Percentiles rank a stretch among this genome's conserved stretches.
phyloP scores from a whole-genome alignment of 2,329 filamentous ascomycete species.

The Colletotrichum sidae region DNA sequence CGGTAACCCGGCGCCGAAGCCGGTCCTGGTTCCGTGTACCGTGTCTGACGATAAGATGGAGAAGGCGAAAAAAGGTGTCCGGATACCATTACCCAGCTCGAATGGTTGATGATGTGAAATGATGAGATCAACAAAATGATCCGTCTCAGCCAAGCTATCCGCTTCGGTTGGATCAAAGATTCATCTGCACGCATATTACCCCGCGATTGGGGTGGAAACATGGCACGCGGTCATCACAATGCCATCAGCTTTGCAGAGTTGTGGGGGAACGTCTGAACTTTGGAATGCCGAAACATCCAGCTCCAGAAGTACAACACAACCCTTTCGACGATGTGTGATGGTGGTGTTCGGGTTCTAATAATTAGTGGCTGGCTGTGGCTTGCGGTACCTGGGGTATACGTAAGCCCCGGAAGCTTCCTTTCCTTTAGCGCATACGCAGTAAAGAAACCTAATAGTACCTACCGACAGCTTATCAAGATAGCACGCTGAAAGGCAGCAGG shows the following conservation, averaged over 20 bases:
- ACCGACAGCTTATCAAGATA: neutral
- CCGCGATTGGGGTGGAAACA: neutral
- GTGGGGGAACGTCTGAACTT: constrained; percentile 14
- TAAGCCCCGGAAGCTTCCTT: too few relatives aligned
- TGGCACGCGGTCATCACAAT: constrained; percentile 22
- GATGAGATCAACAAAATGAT: neutral
- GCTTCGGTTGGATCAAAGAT: too few relatives aligned
- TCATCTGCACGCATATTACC: neutral
- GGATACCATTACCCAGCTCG: neutral
- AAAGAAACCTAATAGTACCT: too few relatives aligned
- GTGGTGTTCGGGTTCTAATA: neutral
- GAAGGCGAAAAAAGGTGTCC: constrained; percentile 4
- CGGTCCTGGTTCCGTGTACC: neutral
- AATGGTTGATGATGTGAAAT: neutral
- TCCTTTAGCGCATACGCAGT: too few relatives aligned
- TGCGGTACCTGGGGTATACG: too few relatives aligned
- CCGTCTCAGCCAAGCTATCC: neutral
- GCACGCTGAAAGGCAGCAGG: neutral
- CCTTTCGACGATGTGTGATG: neutral
- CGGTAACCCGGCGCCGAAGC: constrained; percentile 8
- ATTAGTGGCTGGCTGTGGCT: too few relatives aligned
- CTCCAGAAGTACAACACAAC: neutral
- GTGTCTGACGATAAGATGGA: constrained; percentile 10
- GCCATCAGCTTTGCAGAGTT: constrained; percentile 19
- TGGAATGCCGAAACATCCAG: constrained; percentile 3